Evolutionary conservation across 2,329 filamentous ascomycete genomes (phyloP), one percentile per base, ranked within the genome.

Genomic region (Pseudogymnoascus sp.): DNA sequence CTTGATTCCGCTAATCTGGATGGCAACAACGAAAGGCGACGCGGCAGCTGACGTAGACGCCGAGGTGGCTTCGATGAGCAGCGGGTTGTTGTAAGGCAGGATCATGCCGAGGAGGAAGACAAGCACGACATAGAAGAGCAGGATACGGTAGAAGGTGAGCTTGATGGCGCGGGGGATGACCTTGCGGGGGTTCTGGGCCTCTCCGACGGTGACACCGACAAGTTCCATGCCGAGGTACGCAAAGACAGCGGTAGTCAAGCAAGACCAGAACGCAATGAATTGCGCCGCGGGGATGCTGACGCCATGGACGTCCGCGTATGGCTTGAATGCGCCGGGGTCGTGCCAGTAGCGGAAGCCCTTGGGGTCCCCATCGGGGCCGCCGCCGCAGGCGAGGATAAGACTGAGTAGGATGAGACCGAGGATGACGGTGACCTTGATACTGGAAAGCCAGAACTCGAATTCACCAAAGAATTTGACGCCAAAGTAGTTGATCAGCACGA

Each of bases 351-450:
- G 70, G 69, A 83, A 82, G 12, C 82, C 82, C 3, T 82, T 73
- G 2, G 77, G 75, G 14, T 79, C 72, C 59, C 81, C 78, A 26
- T 86, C 82, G 6, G 85, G 85, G 4, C 86, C 88, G 61, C 87
- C 88, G 35, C 88, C 88, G 12, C 84, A 77, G 62, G 84, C 84
- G 59, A 90, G 78, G 67, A 89, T 76, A 61, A 90, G 76, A 12
- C 83, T 82, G 64, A 89, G 79, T 31, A 90, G 72, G 67, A 90
- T 89, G 61, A 90, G 76, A 33, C 82, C 86, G 65, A 88, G 68
- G 64, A 90, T 85, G 69, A 87, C 82, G 56, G 88, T 69, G 65
- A 90, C 85, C 70, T 90, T 90, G 79, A 89, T 84, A 31, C 84
- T 86, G 11, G 80, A 82, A 38, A 83, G 76, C 78, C 86, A 81